A percentile compares a stretch with the other conserved stretches of the same genome.
Evolutionary conservation across 257 asterid genomes (phyloP).

Genomic region (Scutellaria minor): DNA sequence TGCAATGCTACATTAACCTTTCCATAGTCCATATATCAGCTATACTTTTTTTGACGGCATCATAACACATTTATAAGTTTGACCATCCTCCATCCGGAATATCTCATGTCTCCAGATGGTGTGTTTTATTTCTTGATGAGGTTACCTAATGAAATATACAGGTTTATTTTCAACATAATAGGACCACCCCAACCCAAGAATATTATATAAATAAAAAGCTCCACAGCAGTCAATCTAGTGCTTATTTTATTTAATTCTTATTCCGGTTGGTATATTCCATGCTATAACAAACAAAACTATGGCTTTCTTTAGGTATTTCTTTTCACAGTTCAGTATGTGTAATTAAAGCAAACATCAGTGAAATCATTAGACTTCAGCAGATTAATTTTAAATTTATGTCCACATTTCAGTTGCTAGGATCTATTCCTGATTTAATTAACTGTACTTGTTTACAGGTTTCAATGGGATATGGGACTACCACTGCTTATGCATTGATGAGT

Average conservation of each 20-base stretch:
- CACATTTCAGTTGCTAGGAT: constrained; percentile 10
- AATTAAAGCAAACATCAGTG: neutral
- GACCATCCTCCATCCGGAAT: neutral
- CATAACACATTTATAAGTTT: neutral
- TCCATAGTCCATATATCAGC: neutral
- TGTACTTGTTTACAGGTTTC: constrained; percentile 69
- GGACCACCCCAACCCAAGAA: neutral
- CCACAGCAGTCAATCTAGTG: neutral
- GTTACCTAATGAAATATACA: neutral
- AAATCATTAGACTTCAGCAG: neutral
- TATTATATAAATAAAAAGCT: neutral
- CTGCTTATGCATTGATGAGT: constrained; percentile 90
- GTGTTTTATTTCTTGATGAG: neutral
- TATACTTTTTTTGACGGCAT: too few relatives aligned
- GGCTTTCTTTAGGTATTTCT: neutral
- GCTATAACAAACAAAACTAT: constrained; percentile 2
- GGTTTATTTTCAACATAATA: neutral
- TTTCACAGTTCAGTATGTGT: neutral
- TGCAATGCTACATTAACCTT: neutral
- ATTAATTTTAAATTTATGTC: neutral
- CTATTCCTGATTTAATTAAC: constrained; percentile 31
- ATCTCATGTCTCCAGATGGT: constrained; percentile 1
- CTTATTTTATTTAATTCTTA: neutral
- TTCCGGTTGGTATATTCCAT: neutral
- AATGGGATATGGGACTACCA: constrained; percentile 80